Evolutionary conservation across 768 basidiomycete genomes (phyloP).

Genomic region (Boletus subcaerulescens): DNA sequence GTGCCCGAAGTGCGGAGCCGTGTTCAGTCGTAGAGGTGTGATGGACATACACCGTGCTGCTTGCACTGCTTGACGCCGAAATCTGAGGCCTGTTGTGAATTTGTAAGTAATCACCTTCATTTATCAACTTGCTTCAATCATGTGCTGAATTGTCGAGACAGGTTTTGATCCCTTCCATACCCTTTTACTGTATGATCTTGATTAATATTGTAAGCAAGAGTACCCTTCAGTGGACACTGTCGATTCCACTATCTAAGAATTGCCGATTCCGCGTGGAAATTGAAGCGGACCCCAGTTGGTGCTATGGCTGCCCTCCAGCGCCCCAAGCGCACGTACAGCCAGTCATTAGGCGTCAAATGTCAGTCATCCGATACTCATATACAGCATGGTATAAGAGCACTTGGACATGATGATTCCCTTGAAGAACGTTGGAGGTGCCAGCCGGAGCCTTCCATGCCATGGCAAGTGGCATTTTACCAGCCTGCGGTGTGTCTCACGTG

Average conservation of each 20-base stretch:
- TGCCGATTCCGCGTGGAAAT: background rate
- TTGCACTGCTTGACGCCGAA: slow-evolving; percentile 5
- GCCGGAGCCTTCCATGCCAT: background rate
- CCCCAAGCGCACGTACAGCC: background rate
- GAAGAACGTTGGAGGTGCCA: background rate
- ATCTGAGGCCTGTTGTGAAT: background rate
- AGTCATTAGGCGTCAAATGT: background rate
- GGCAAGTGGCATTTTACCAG: background rate
- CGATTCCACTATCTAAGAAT: background rate
- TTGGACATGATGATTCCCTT: no score
- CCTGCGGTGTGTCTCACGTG: background rate
- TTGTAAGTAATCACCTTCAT: background rate
- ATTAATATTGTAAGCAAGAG: background rate
- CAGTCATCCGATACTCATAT: background rate
- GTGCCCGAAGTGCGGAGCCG: slow-evolving; percentile 12
- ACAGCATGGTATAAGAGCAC: slow-evolving; percentile 11
- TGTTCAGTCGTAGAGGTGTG: slow-evolving; percentile 21
- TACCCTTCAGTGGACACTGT: background rate
- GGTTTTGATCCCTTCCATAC: background rate
- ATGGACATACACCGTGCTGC: slow-evolving; percentile 15
- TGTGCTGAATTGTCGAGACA: slow-evolving; percentile 1
- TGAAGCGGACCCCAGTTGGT: background rate
- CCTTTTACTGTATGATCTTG: background rate
- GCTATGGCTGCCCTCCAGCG: slow-evolving; percentile 2
- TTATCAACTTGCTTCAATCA: background rate